Evolutionary conservation across 495 filamentous ascomycete species (phyloP), one percentile per base, ranked within the genome.

Genomic region (Aspergillus ellipticus): DNA sequence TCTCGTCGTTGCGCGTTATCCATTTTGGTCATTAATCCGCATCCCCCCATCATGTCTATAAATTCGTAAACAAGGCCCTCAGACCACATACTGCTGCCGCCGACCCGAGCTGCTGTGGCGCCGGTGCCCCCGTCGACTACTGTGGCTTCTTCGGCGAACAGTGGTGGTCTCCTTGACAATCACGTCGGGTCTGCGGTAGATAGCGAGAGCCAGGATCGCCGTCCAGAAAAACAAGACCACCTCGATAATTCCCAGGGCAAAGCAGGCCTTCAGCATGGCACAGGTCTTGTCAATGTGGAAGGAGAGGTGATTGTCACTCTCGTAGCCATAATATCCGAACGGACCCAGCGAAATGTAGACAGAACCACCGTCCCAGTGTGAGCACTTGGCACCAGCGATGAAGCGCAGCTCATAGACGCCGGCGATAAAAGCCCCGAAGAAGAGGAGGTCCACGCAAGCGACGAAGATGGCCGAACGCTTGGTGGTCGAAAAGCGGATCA

Each of bases 181-280:
- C 29, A 68, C 64, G 11, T 72, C 67, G 0, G 60, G 49, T 7
- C 69, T 52, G 29, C 64, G 72, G 53, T 88, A 80, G 49, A 88
- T 69, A 45, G 74, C 76, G 39, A 84, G 74, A 4, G 88, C 85
- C 17, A 88, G 60, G 9, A 87, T 64, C 24, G 75, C 76, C 0
- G 90, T 93, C 64, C 89, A 73, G 64, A 86, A 82, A 70, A 96
- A 96, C 71, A 93, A 89, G 28, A 95, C 72, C 50, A 74, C 74
- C 62, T 94, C 90, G 84, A 96, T 93, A 63, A 96, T 96, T 1
- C 83, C 92, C 55, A 96, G 81, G 2, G 89, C 92, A 58, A 89
- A 96, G 57, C 74, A 79, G 1, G 92, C 85, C 82, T 96, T 96
- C 51, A 93, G 81, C 90, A 96, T 93, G 16, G 82, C 81, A 70